Base-by-base conservation (phyloP, 331 rosid genomes). In the Malus hybrid region DNA sequence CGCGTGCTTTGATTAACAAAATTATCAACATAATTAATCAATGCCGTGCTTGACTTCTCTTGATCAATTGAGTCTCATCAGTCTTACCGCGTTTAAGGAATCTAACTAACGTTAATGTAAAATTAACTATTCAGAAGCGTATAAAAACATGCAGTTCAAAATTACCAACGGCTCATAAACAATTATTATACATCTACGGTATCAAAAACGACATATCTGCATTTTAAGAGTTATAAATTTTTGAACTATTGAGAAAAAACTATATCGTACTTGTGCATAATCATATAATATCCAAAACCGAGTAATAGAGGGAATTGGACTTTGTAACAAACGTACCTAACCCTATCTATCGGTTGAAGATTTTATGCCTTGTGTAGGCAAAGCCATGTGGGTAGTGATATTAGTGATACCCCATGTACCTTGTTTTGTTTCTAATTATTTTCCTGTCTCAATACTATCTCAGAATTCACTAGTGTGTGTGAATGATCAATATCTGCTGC, bases 271-370 rank as follows among this genome's bases (percentile, higher is more conserved):
- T 50, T 6, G 10, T 68, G 18, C 36, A 48, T 6, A 5, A 36
- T 36, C 44, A 16, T 19, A 29, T 36, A 20, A 55, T 66, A 62
- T 70, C 52, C 20, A 53, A 66, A 34, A 63, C 4, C 10, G 4
- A 28, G 20, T 7, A 3, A 28, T 48, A 4, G 60, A 18, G 39
- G 82, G 77, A 52, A 56, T 64, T 82, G 87, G 91, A 88, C 88
- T 85, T 80, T 78, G 80, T 71, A 88, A 90, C 93, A 57, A 82
- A 63, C 92, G 70, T 81, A 86, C 89, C 90, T 86, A 84, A 88
- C 89, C 81, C 71, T 83, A 68, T 46, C 68, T 66, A 75, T 48
- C 76, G 42, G 75, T 77, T 85, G 75, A 86, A 86, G 78, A 36
- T n/a, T 75, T 77, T 29, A 62, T 76, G 74, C 72, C 44, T 26